Base-by-base conservation (phyloP, 2,329 filamentous ascomycete species). In the Phaeosphaeria sp. region DNA sequence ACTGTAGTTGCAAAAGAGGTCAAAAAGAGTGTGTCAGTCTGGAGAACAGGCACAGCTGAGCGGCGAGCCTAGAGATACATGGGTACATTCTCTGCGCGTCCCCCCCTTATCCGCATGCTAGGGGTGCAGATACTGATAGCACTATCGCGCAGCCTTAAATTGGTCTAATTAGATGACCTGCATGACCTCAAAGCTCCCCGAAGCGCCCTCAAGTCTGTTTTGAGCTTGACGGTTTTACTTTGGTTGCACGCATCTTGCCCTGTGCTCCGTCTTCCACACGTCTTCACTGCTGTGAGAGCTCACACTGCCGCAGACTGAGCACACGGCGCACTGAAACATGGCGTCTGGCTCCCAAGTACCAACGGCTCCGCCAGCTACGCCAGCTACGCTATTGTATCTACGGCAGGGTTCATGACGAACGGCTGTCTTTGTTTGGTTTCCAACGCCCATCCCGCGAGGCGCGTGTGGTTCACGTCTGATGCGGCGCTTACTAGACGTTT, bases 61-160 rank as follows among this genome's bases (percentile, higher is more conserved):
- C 60, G 60, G 60, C 62, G 64, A 59, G 62, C 59, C 56, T 54
- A 56, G 58, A 62, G 66, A 66, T 66, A 70, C 65, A 63, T 60
- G 62, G 46, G 64, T 72, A 65, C 67, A 58, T 66, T 72, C 62
- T 67, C 64, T 67, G 60, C 61, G 63, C 66, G 53, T 36, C 46
- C 47, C 60, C 60, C 59, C 58, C 63, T 61, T 63, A 60, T 64
- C 61, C 52, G 52, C 55, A 67, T 68, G 66, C 64, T 69, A 71
- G 65, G 66, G 67, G 68, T 66, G 66, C 65, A 18, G 44, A 48
- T 49, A 42, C 52, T 49, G 52, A 55, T 72, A 75, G 72, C 69
- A 69, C 66, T 64, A 67, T 65, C 66, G 66, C 70, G 69, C 67
- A 67, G 67, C 63, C 60, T 62, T 69, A 72, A 74, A 72, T 69